Percentiles rank a stretch among this genome's conserved stretches.
Evolutionary conservation across 129 eudicot species (phyloP).

Genomic region (Pseudognaphalium luteoalbum): DNA sequence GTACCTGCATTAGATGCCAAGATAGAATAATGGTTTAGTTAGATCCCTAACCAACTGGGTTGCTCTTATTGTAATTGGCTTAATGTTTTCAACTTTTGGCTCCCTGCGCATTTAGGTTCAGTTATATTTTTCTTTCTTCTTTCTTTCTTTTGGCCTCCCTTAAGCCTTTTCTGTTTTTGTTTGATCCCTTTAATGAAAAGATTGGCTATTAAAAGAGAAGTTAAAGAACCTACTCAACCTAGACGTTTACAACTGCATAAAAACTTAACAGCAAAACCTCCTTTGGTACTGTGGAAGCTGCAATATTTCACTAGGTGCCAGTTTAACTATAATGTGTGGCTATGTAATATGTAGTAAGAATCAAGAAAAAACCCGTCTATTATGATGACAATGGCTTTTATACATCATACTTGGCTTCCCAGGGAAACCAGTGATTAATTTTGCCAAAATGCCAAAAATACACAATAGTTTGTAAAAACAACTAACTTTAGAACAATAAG

Average conservation of each 20-base stretch:
- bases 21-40: not conserved
- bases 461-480: not conserved
- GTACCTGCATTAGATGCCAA: constrained; percentile 44
- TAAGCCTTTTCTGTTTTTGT: not conserved
- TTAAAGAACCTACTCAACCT: not conserved
- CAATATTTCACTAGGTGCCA: constrained; percentile 14
- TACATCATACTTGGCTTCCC: constrained; percentile 8
- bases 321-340: constrained; percentile 12
- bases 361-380: not conserved
- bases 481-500: constrained; percentile 1
- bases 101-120: not conserved
- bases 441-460: constrained; percentile 1
- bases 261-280: not conserved
- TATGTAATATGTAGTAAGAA: not conserved
- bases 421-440: not conserved
- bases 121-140: not conserved
- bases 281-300: not conserved
- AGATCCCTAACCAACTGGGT: not conserved
- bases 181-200: not conserved
- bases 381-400: not conserved
- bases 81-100: not conserved
- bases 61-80: not conserved
- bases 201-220: not conserved
- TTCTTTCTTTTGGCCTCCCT: not conserved
- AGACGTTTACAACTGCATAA: not conserved